A percentile compares a stretch with the other conserved stretches of the same genome.
These are phyloP conservation scores for Metschnikowia cerradonensis DNA, from an alignment of 805 yeast genomes.

Conservation along the genomic window DNA sequence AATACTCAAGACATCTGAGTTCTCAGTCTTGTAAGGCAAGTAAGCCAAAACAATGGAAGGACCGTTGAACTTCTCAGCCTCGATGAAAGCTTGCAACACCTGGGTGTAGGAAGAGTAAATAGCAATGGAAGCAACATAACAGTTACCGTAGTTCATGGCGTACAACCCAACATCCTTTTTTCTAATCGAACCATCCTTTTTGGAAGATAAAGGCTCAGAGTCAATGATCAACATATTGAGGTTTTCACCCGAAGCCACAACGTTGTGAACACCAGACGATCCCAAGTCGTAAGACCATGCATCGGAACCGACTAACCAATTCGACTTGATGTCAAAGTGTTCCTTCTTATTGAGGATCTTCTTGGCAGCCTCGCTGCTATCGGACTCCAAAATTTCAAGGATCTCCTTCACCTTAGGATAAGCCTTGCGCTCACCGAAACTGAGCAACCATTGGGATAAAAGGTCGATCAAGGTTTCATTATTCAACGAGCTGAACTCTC, in stretches of 20 bases:
- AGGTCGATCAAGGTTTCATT: constrained; percentile 49
- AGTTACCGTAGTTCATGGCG: constrained; percentile 88
- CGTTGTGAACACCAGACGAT: constrained; percentile 83
- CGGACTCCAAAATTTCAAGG: constrained; percentile 36
- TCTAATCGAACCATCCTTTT: constrained; percentile 46
- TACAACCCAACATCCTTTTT: constrained; percentile 91
- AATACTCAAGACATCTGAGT: constrained; percentile 65
- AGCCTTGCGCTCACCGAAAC: constrained; percentile 36
- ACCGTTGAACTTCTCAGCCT: constrained; percentile 85
- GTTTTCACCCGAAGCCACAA: constrained; percentile 69
- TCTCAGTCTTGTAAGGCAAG: constrained; percentile 67
- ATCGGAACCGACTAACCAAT: constrained; percentile 92
- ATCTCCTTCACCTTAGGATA: constrained; percentile 30
- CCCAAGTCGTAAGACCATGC: constrained; percentile 95
- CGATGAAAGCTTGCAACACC: constrained; percentile 79
- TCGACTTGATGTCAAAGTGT: constrained; percentile 45
- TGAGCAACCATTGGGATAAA: constrained; percentile 69
- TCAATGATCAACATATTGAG: constrained; percentile 84
- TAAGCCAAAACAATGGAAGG: constrained; percentile 91
- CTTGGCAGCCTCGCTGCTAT: constrained; percentile 39
- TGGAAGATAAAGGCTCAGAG: constrained; percentile 62
- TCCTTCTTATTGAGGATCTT: constrained; percentile 45
- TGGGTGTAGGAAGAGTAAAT: constrained; percentile 92
- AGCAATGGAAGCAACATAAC: constrained; percentile 92
- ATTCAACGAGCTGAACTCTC: constrained; percentile 39